Evolutionary conservation across 73 alveolate genomes (phyloP), one percentile per base, ranked within the genome.

Genomic region (Symbiodinium natans): DNA sequence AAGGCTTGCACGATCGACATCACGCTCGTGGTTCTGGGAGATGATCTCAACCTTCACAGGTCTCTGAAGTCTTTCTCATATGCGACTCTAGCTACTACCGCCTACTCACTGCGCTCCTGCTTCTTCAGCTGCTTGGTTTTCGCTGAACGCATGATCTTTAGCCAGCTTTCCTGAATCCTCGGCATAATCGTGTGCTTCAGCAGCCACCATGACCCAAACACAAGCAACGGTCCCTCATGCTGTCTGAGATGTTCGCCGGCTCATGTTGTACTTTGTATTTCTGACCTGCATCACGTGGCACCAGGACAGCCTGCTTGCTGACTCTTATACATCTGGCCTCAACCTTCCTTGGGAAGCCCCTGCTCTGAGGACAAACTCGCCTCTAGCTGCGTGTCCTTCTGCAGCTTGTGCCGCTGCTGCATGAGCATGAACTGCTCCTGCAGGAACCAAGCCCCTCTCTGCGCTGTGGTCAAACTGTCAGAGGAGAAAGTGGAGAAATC

Each of bases 21-120:
- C 99, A 96, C 99, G 99, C 99, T 99, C 99, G 89, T 99, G 99
- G 83, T 99, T 99, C 99, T 99, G 99, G 99, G 99, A 99, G 99
- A 99, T 99, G 98, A 99, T 99, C 93, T 99, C 99, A 56, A 99
- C 99, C 98, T 92, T 74, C 39, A 33, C 8, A 27, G 13, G n/a
- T 15, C 41, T 75, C 41, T 3, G 89, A 56, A 74, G 27, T 8
- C 43, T 10, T 31, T n/a, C 31, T n/a, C n/a, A n/a, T n/a, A n/a
- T n/a, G n/a, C n/a, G n/a, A n/a, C n/a, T n/a, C n/a, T n/a, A n/a
- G n/a, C n/a, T n/a, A n/a, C n/a, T n/a, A n/a, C n/a, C n/a, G n/a
- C n/a, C n/a, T n/a, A n/a, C n/a, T n/a, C n/a, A n/a, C n/a, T n/a
- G n/a, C n/a, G n/a, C n/a, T 23, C 98, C 99, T 99, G 99, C 96